Evolutionary conservation across 331 rosid genomes (phyloP).

Genomic region (Erythrophleum ivorense): DNA sequence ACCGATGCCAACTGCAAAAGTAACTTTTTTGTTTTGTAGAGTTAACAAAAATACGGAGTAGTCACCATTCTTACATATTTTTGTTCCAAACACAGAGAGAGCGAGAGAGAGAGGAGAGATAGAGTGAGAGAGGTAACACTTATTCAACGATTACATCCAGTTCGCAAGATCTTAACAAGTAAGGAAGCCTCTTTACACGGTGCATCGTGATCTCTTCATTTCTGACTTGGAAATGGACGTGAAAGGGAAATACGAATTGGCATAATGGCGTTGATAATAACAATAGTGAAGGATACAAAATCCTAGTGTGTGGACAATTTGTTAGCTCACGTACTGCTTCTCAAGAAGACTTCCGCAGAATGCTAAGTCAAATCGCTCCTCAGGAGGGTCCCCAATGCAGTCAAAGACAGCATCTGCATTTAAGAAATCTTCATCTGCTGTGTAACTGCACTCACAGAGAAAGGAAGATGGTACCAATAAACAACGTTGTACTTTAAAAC

Average conservation of each 20-base stretch:
- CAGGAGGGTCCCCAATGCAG: constrained; percentile 97
- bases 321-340: constrained; percentile 88
- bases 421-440: constrained; percentile 85
- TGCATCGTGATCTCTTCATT: constrained; percentile 19
- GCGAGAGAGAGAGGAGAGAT: background rate
- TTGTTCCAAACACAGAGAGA: background rate
- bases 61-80: too few species aligned
- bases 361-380: constrained; percentile 89
- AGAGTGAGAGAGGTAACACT: background rate
- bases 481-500: background rate
- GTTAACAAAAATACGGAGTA: background rate
- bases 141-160: background rate
- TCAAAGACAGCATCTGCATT: constrained; percentile 96
- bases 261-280: background rate
- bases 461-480: background rate
- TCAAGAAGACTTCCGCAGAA: constrained; percentile 86
- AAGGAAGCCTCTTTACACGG: background rate
- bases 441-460: constrained; percentile 63
- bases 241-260: constrained; percentile 26
- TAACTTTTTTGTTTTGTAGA: background rate
- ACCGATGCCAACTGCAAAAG: background rate
- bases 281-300: constrained; percentile 30
- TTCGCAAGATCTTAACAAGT: background rate
- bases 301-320: background rate
- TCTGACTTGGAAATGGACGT: constrained; percentile 1